Conservation (phyloP, 176 grass and related monocot genomes). For the Ananas comosus region DNA sequence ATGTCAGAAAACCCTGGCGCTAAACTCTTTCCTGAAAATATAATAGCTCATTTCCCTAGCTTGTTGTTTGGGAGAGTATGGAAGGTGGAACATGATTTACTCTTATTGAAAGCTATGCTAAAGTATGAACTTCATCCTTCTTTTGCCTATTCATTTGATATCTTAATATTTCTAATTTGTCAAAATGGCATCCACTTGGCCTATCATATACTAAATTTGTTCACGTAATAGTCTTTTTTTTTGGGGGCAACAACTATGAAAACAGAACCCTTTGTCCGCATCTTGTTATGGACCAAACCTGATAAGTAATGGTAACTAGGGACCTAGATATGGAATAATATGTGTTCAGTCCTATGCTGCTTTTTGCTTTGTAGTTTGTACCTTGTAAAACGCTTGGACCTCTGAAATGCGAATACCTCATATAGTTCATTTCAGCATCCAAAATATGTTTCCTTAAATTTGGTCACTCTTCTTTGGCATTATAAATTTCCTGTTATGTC, state of each 20-base stretch:
- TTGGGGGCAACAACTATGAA: neutral
- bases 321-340: too few species aligned
- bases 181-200: conserved; percentile 1
- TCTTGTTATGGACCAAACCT: too few species aligned
- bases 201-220: conserved; percentile 9
- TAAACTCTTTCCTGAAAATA: conserved; percentile 27
- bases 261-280: too few species aligned
- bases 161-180: conserved; percentile 16
- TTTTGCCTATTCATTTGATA: conserved; percentile 4
- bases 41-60: conserved; percentile 28
- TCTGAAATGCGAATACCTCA: too few species aligned
- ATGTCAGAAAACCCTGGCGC: conserved; percentile 12
- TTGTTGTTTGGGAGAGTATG: conserved; percentile 36
- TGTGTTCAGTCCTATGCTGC: too few species aligned
- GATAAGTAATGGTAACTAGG: too few species aligned
- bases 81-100: conserved; percentile 66
- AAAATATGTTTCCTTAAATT: too few species aligned
- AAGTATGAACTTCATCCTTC: conserved; percentile 42
- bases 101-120: conserved; percentile 55
- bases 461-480: too few species aligned
- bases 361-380: too few species aligned
- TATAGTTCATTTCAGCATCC: too few species aligned
- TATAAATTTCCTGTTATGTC: too few species aligned
- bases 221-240: neutral
- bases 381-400: too few species aligned